These are phyloP conservation scores for Ophiostoma australiae DNA, from an alignment of 2,329 filamentous ascomycete genomes.

Conservation along the genomic window DNA sequence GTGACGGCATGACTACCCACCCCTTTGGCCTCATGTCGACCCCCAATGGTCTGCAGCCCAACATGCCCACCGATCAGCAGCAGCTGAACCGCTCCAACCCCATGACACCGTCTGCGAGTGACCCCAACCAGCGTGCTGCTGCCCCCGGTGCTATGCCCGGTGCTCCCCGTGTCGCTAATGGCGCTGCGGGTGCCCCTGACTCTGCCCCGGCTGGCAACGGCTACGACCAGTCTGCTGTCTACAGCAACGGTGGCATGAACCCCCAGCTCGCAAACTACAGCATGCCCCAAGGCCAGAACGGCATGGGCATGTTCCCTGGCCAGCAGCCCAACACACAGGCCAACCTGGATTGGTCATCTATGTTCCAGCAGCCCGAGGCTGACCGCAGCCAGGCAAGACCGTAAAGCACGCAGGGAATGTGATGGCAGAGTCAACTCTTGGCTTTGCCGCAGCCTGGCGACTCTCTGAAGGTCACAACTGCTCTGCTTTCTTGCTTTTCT, in stretches of 20 bases:
- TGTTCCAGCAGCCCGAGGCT: conserved; percentile 69
- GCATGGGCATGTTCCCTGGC: conserved; percentile 59
- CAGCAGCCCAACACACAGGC: conserved; percentile 58
- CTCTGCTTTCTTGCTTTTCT: neutral
- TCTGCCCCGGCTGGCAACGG: conserved; percentile 16
- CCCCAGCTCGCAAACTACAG: conserved; percentile 61
- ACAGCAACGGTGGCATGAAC: conserved; percentile 60
- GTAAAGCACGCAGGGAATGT: conserved; percentile 50
- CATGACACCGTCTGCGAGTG: conserved; percentile 50
- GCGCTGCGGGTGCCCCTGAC: conserved; percentile 20
- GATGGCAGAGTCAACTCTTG: conserved; percentile 32
- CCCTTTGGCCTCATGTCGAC: conserved; percentile 42
- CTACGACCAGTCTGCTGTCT: conserved; percentile 45
- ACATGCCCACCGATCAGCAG: conserved; percentile 41
- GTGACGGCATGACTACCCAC: conserved; percentile 48
- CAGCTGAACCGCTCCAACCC: conserved; percentile 59
- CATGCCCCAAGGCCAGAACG: conserved; percentile 59
- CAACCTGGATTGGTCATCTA: conserved; percentile 69
- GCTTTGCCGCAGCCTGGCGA: neutral
- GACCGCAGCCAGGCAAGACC: conserved; percentile 65
- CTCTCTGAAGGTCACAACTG: neutral
- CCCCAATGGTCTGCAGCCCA: conserved; percentile 48
- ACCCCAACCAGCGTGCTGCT: conserved; percentile 56
- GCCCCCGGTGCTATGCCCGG: conserved; percentile 28
- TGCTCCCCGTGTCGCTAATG: conserved; percentile 24